Evolutionary conservation across 192 early-diverging fungal genomes (phyloP).

Genomic region (Dimargaris xerosporica): DNA sequence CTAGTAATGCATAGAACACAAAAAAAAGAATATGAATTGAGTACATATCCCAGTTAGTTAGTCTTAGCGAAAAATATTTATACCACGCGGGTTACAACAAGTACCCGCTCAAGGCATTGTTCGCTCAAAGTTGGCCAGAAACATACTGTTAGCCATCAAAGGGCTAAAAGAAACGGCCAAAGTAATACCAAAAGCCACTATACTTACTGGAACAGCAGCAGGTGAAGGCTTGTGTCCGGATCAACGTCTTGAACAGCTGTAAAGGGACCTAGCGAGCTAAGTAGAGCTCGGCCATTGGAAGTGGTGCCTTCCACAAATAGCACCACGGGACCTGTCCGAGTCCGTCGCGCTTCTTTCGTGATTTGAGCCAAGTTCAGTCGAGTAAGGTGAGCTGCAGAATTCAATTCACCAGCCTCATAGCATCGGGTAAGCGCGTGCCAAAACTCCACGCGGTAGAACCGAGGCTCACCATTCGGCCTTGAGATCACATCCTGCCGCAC

Average conservation of each 20-base stretch:
- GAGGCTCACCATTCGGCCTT: background rate
- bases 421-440: slow-evolving; percentile 21
- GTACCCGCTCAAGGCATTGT: too few species aligned
- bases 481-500: slow-evolving; percentile 27
- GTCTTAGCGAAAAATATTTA: too few species aligned
- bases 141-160: too few species aligned
- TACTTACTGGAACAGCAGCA: slow-evolving; percentile 45
- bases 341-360: slow-evolving; percentile 19
- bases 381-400: too few species aligned
- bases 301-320: slow-evolving; percentile 45
- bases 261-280: slow-evolving; percentile 63
- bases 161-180: background rate
- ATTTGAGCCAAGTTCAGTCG: background rate
- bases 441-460: slow-evolving; percentile 14
- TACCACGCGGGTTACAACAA: too few species aligned
- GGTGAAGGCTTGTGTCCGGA: slow-evolving; percentile 33
- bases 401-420: too few species aligned
- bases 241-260: slow-evolving; percentile 38
- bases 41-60: too few species aligned
- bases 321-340: slow-evolving; percentile 17
- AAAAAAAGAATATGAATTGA: too few species aligned
- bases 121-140: too few species aligned
- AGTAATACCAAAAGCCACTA: background rate
- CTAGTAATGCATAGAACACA: background rate
- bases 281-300: slow-evolving; percentile 68